Percentiles rank a stretch among this genome's conserved stretches.
phyloP scores from a whole-genome alignment of 768 basidiomycete genomes.

The Pleurotus tuoliensis region DNA sequence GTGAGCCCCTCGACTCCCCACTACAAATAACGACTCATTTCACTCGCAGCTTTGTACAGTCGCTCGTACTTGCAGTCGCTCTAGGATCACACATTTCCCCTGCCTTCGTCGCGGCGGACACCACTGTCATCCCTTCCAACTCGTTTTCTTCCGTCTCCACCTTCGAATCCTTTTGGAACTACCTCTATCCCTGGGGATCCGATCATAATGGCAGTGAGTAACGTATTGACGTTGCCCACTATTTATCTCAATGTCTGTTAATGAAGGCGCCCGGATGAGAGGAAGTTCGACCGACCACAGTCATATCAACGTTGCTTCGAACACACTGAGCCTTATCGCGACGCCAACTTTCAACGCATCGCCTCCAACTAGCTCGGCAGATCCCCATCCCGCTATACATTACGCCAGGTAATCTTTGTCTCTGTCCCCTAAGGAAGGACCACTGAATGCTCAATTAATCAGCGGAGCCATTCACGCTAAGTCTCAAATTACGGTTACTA shows the following conservation, averaged over 20 bases:
- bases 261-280: conserved; percentile 37
- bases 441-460: background rate
- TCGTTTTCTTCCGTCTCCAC: conserved; percentile 35
- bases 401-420: conserved; percentile 30
- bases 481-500: conserved; percentile 37
- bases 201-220: conserved; percentile 42
- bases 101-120: conserved; percentile 19
- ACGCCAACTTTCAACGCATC: conserved; percentile 33
- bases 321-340: conserved; percentile 36
- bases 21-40: no score
- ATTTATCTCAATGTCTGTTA: no score
- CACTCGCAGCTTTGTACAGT: no score
- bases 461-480: conserved; percentile 40
- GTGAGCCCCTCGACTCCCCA: no score
- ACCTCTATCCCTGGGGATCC: conserved; percentile 44
- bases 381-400: conserved; percentile 39
- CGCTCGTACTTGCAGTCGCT: background rate
- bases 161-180: conserved; percentile 37
- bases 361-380: conserved; percentile 35
- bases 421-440: background rate
- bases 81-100: conserved; percentile 10
- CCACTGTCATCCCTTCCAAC: conserved; percentile 35
- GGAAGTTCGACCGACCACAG: conserved; percentile 36
- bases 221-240: background rate
- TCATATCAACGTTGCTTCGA: conserved; percentile 32